A percentile compares a stretch with the other conserved stretches of the same genome.
Evolutionary conservation across 1,284 basidiomycete species (phyloP).

Genomic region (Moesziomyces parantarcticus): DNA sequence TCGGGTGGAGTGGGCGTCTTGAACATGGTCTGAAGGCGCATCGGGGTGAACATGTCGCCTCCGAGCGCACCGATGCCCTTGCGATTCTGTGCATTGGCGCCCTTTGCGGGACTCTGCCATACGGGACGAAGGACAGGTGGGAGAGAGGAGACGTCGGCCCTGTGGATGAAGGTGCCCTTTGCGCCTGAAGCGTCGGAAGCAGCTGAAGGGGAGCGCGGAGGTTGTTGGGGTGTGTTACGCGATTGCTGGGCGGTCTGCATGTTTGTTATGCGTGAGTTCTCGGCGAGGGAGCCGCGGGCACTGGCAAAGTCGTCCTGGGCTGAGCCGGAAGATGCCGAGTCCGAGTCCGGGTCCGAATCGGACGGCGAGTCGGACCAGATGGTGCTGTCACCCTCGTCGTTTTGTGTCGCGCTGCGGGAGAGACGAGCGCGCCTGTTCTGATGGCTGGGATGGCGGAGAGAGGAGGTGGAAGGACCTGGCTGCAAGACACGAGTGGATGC

Average conservation of each 20-base stretch:
- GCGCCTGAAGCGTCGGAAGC: slow-evolving; percentile 27
- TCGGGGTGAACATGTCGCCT: slow-evolving; percentile 64
- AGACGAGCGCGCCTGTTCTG: slow-evolving; percentile 19
- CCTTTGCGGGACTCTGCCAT: slow-evolving; percentile 55
- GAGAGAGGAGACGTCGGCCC: slow-evolving; percentile 54
- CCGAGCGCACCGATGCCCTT: slow-evolving; percentile 48
- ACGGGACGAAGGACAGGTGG: slow-evolving; percentile 60
- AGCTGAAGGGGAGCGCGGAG: slow-evolving; percentile 15
- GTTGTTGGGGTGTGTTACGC: slow-evolving; percentile 12
- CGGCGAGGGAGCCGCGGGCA: slow-evolving; percentile 36
- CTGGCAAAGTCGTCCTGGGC: slow-evolving; percentile 44
- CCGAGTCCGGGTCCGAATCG: slow-evolving; percentile 23
- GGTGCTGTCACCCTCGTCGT: slow-evolving; percentile 39
- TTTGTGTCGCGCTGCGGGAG: slow-evolving; percentile 10
- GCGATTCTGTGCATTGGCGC: slow-evolving; percentile 16
- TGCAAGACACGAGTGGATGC: slow-evolving; percentile 9
- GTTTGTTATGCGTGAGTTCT: slow-evolving; percentile 41
- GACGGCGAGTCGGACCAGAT: slow-evolving; percentile 44
- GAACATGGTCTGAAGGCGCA: slow-evolving; percentile 64
- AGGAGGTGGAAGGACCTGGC: slow-evolving; percentile 41
- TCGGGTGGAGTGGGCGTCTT: slow-evolving; percentile 52
- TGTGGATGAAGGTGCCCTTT: slow-evolving; percentile 61
- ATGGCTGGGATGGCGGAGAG: slow-evolving; percentile 38
- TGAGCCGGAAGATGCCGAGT: slow-evolving; percentile 20
- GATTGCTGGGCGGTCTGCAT: slow-evolving; percentile 25